Evolutionary conservation across 176 grass and related monocot genomes (phyloP), one percentile per base, ranked within the genome.

Genomic region (Carex kokanica): DNA sequence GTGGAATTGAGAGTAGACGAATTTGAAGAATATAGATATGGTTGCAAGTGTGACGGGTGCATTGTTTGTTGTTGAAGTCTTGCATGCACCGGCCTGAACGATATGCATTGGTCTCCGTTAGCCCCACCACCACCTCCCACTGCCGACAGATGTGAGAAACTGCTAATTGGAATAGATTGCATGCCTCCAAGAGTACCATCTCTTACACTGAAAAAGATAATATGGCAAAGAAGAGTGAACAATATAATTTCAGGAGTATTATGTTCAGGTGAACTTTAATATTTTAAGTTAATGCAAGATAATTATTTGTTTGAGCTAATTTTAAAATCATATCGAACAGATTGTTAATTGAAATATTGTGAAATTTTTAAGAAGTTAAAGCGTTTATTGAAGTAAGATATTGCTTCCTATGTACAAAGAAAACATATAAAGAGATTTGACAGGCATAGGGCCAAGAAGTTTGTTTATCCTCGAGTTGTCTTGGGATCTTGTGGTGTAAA

Each of bases 21-120:
- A 64, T 74, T 58, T 68, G 88, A 25, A 54, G 90, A 60, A 75
- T 90, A 99, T 25, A 92, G 88, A 81, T 88, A 86, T 73, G 93
- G 81, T 17, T 86, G 82, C 55, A 72, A 70, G 56, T 86, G 83
- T 18, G 90, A 91, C 1, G 60, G 59, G 38, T 64, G 60, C 40
- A 64, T 67, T n/a, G 86, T 62, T 64, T 83, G 86, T 68, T 70
- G 61, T 78, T 59, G 70, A 75, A 88, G 53, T 78, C 90, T 88
- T 13, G 84, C 86, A 23, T 94, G 88, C 63, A 89, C 66, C 36
- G 88, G 85, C 60, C 88, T 78, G 86, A 88, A 90, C 13, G 81
- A 84, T 36, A 89, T 81, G 78, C 86, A 89, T 0, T 82, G 78
- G 27, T 94, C 95, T 60, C 87, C 81, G 1, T 79, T 61, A 31